Percentiles rank a stretch among this genome's conserved stretches.
Conservation (phyloP, 176 grass and related monocot species). For the Aegilops umbellulata region DNA sequence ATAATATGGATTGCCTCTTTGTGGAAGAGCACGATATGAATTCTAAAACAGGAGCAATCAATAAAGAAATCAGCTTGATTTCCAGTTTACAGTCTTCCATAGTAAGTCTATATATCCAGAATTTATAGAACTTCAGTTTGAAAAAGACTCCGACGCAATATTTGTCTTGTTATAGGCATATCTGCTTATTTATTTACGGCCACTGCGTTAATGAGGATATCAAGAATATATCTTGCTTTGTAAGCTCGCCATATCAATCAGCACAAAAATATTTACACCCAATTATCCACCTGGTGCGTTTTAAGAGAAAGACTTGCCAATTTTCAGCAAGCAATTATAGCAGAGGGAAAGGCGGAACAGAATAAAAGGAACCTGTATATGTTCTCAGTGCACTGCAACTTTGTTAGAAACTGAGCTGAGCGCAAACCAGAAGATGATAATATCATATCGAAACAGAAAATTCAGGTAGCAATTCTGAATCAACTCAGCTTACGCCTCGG, state of each 20-base stretch:
- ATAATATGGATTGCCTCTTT: background rate
- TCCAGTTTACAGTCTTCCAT: background rate
- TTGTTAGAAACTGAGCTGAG: background rate
- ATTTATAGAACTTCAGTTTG: background rate
- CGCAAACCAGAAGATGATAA: background rate
- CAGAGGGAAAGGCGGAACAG: background rate
- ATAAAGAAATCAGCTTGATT: background rate
- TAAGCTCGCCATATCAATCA: background rate
- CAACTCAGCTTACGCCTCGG: background rate
- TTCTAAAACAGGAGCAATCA: background rate
- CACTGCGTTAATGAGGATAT: background rate
- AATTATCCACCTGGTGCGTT: background rate
- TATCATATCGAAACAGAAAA: background rate
- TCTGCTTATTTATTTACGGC: background rate
- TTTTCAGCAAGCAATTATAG: conserved; percentile 3
- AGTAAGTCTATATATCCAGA: conserved; percentile 4
- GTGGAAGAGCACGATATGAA: background rate
- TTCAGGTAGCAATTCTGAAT: background rate
- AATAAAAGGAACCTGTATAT: background rate
- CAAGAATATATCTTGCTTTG: background rate
- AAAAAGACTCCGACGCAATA: background rate
- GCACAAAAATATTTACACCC: background rate
- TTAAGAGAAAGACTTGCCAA: background rate
- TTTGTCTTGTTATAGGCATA: background rate
- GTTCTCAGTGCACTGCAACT: background rate